Base-by-base conservation (phyloP, 306 rosid species). In the Quercus mongolica region DNA sequence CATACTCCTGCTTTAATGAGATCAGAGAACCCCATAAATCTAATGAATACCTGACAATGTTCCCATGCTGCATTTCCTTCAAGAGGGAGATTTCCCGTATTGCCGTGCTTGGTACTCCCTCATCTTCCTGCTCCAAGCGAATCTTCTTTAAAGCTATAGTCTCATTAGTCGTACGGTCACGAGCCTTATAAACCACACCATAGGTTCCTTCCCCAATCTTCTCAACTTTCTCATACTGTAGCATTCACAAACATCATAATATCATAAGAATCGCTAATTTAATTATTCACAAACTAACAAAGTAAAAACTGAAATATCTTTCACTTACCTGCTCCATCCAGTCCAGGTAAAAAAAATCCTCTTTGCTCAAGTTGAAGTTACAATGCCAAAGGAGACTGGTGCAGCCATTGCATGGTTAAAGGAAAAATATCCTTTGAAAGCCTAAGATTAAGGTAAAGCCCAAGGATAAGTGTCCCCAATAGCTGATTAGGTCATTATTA, bases 31-130 rank as follows among this genome's bases (percentile, higher is more conserved):
- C 11, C 8, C 19, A 71, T 58, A 9, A 14, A 49, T 5, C 7
- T 4, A 62, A 44, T 35, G 6, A 58, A 71, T 91, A 93, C 98
- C 92, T 91, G 77, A 93, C 98, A 85, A 93, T 91, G 87, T 93
- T 93, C 81, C 89, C 88, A 63, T 93, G 98, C 82, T 93, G 97
- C 98, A 93, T 93, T 86, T 93, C 98, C 76, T 93, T 93, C 75
- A 93, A 62, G 61, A 93, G 97, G 9, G 98, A 93, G 86, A 93
- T 93, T 84, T 93, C 98, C 2, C 98, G 91, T 44, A 93, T 93
- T 5, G 98, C 98, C 2, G 98, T 93, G 89, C 98, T 93, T 5
- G 98, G 98, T 78, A 93, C 98, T 4, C 98, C 98, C 82, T 93
- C 98, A 56, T 93, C 98, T 81, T 91, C 98, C 83, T 93, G 98